Evolutionary conservation across 1,139 yeast genomes (phyloP), one percentile per base, ranked within the genome.

Genomic region (Cylindricascospora bacillispora): DNA sequence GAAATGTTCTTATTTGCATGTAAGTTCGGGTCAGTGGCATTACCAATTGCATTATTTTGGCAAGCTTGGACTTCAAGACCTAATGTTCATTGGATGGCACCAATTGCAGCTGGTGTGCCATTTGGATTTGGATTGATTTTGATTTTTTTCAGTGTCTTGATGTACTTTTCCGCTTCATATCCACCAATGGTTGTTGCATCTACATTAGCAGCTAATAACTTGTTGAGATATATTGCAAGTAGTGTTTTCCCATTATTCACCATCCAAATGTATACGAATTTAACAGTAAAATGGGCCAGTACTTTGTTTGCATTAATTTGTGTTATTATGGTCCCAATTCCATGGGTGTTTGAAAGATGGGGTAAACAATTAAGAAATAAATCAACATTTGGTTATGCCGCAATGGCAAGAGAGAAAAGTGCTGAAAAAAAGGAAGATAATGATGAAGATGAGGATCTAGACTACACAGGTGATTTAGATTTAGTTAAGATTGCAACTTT

Each of bases 251-350:
- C 89, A 30, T 59, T 78, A 34, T 80, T 80, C 48, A 67, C 78
- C 4, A 69, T 79, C 14, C 89, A 78, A 51, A 80, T 80, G 92
- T 76, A 77, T 52, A 54, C 65, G 18, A 70, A 65, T 26, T 55
- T 79, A 45, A 80, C 63, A 19, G 67, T 77, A 37, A 80, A 71
- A 44, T 80, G 92, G 93, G 92, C 86, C 9, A 66, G 79, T 40
- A 74, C 85, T 43, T 54, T 77, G 20, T 73, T 78, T 52, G 92
- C 79, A 1, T 76, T 79, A 42, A 64, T 79, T 44, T 69, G 82
- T 5, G 57, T 78, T 39, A 81, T 71, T 0, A 67, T 79, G 77
- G 58, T 75, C 26, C 71, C 80, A 10, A 75, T 79, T 30, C 92
- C 92, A 16, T 78, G 71, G 71, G 36, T 63, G 14, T 73, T 73